phyloP scores from a whole-genome alignment of 768 basidiomycete genomes.

The Rhodosporidiobolus sp. region DNA sequence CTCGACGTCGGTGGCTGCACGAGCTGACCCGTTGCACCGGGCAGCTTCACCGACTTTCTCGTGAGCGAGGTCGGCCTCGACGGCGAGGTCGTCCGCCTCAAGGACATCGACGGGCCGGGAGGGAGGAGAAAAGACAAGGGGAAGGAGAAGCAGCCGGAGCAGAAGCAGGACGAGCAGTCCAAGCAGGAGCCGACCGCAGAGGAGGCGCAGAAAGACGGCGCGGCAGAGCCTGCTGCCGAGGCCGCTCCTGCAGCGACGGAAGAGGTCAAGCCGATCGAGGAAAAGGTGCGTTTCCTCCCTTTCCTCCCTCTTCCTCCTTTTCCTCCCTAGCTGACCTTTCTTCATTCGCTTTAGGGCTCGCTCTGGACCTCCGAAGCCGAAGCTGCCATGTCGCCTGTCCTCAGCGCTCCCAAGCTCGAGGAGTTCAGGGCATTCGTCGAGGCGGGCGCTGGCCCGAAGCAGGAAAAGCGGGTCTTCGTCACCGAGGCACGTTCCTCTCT shows the following conservation, averaged over 20 bases:
- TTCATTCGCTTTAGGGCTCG: neutral
- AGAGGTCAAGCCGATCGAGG: neutral
- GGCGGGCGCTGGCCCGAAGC: constrained; percentile 5
- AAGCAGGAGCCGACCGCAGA: constrained; percentile 14
- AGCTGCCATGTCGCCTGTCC: neutral
- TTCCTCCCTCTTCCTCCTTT: neutral
- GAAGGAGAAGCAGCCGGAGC: constrained; percentile 20
- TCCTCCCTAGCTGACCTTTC: neutral
- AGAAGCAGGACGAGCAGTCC: neutral
- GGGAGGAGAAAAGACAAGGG: constrained; percentile 10
- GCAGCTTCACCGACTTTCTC: constrained; percentile 88
- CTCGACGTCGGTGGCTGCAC: neutral
- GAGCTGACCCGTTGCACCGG: neutral
- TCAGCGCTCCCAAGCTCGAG: constrained; percentile 52
- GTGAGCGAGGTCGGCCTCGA: constrained; percentile 86
- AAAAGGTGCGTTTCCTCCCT: neutral
- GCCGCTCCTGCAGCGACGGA: neutral
- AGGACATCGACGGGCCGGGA: constrained; percentile 67
- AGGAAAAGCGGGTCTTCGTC: constrained; percentile 6
- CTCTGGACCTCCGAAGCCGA: constrained; percentile 24
- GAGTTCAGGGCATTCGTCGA: constrained; percentile 51
- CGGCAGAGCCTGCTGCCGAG: constrained; percentile 41
- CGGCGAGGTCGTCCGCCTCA: constrained; percentile 73
- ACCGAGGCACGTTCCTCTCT: constrained; percentile 32
- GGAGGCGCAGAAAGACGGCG: constrained; percentile 40